These are phyloP conservation scores for Fusarium drepaniforme DNA, from an alignment of 2,329 filamentous ascomycete genomes.

Conservation along the genomic window DNA sequence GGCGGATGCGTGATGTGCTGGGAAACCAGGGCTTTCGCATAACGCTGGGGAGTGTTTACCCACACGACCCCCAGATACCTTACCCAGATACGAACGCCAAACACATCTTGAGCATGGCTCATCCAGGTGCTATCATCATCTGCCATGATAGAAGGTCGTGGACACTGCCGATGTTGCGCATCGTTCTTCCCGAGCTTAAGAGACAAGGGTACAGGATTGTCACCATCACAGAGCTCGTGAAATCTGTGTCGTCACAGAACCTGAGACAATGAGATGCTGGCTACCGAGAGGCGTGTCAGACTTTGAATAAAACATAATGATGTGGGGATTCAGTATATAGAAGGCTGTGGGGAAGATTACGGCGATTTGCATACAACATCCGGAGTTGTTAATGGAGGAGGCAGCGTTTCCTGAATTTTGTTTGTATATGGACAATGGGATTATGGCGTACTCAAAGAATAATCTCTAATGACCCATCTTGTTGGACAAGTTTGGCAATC, in stretches of 20 bases:
- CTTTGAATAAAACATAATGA: neutral
- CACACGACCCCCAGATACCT: constrained; percentile 89
- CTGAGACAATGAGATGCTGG: constrained; percentile 28
- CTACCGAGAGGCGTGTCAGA: neutral
- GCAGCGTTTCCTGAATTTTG: neutral
- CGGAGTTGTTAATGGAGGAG: neutral
- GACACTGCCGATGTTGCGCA: constrained; percentile 83
- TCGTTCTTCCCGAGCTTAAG: constrained; percentile 78
- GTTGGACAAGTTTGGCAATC: constrained; percentile 43
- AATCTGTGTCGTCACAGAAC: constrained; percentile 47
- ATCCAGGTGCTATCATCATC: constrained; percentile 83
- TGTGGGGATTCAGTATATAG: neutral
- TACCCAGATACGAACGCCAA: constrained; percentile 77
- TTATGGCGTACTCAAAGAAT: constrained; percentile 37
- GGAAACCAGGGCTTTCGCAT: constrained; percentile 74
- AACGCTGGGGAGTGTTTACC: constrained; percentile 88
- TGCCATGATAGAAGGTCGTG: constrained; percentile 88
- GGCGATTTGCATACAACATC: neutral
- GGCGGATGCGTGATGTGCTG: constrained; percentile 73
- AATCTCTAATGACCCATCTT: constrained; percentile 51
- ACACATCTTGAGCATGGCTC: constrained; percentile 84
- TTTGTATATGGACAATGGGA: neutral
- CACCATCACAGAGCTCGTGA: constrained; percentile 76
- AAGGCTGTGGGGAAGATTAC: neutral
- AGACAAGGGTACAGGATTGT: constrained; percentile 78